These are phyloP conservation scores for Handroanthus guayacan DNA, from an alignment of 257 asterid species.

Conservation along the genomic window DNA sequence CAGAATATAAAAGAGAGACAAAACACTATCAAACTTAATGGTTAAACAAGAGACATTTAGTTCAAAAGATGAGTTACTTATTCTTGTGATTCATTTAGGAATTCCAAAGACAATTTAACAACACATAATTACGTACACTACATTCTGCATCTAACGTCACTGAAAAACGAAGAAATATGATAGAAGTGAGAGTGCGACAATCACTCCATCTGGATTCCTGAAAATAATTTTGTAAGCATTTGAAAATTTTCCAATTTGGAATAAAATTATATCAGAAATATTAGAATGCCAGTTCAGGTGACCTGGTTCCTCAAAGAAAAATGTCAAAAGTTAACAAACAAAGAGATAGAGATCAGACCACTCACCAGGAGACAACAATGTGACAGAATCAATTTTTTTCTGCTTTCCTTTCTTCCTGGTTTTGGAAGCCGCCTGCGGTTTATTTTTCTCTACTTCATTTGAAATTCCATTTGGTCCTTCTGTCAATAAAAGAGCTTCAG, in stretches of 20 bases:
- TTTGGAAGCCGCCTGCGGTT: constrained; percentile 46
- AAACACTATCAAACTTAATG: too few relatives aligned
- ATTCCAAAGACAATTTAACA: too few relatives aligned
- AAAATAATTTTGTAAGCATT: background rate
- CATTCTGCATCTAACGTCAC: too few relatives aligned
- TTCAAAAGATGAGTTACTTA: too few relatives aligned
- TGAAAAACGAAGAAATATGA: too few relatives aligned
- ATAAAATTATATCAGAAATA: background rate
- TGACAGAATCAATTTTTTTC: constrained; percentile 42
- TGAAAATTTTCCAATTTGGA: background rate
- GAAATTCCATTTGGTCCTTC: constrained; percentile 42
- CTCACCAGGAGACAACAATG: constrained; percentile 45
- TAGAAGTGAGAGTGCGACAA: too few relatives aligned
- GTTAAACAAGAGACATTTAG: too few relatives aligned
- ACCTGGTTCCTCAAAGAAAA: constrained; percentile 9
- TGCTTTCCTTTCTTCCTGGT: constrained; percentile 57
- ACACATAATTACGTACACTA: too few relatives aligned
- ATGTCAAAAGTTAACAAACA: constrained; percentile 22
- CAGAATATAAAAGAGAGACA: too few relatives aligned
- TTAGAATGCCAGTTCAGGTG: background rate
- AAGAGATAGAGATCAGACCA: constrained; percentile 22
- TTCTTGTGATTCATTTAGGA: too few relatives aligned
- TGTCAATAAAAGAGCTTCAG: constrained; percentile 78
- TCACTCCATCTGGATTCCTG: background rate
- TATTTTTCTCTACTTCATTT: constrained; percentile 46